phyloP scores from a whole-genome alignment of 768 basidiomycete species.

The Gyrodon lividus region DNA sequence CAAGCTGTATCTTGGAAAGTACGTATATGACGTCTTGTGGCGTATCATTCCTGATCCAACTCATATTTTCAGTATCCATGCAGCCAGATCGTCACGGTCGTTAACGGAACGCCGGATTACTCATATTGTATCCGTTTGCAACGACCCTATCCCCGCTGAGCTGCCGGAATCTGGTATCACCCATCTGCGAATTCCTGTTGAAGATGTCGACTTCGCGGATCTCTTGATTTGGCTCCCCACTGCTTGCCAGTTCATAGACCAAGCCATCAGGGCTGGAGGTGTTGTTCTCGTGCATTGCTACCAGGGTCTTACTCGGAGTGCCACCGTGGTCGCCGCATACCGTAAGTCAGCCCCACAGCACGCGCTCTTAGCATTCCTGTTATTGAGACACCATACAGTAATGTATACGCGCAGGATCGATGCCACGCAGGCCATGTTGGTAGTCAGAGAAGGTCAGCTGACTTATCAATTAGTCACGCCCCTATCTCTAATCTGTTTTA shows the following conservation, averaged over 20 bases:
- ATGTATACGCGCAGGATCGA: constrained; percentile 63
- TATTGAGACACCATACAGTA: constrained; percentile 39
- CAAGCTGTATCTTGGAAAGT: constrained; percentile 75
- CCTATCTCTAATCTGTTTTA: constrained; percentile 2
- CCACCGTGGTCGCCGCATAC: constrained; percentile 74
- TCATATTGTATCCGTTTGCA: constrained; percentile 77
- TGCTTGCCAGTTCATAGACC: constrained; percentile 66
- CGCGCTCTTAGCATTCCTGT: constrained; percentile 1
- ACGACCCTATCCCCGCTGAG: constrained; percentile 70
- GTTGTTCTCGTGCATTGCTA: constrained; percentile 66
- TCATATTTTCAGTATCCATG: constrained; percentile 50
- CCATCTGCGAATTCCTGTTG: constrained; percentile 69
- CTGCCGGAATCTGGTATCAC: constrained; percentile 63
- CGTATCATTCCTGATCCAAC: constrained; percentile 45
- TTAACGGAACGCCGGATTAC: constrained; percentile 74
- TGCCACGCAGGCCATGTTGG: constrained; percentile 56
- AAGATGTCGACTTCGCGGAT: constrained; percentile 70
- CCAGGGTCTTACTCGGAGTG: constrained; percentile 65
- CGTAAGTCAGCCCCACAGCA: constrained; percentile 41
- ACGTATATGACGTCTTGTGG: constrained; percentile 35
- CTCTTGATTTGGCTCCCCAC: constrained; percentile 64
- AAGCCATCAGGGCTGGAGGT: constrained; percentile 56
- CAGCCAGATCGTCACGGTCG: constrained; percentile 68
- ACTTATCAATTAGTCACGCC: constrained; percentile 1
- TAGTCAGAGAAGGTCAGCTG: constrained; percentile 56